Evolutionary conservation across 2,329 filamentous ascomycete genomes (phyloP), one percentile per base, ranked within the genome.

Genomic region (Pestalotiopsis sp.): DNA sequence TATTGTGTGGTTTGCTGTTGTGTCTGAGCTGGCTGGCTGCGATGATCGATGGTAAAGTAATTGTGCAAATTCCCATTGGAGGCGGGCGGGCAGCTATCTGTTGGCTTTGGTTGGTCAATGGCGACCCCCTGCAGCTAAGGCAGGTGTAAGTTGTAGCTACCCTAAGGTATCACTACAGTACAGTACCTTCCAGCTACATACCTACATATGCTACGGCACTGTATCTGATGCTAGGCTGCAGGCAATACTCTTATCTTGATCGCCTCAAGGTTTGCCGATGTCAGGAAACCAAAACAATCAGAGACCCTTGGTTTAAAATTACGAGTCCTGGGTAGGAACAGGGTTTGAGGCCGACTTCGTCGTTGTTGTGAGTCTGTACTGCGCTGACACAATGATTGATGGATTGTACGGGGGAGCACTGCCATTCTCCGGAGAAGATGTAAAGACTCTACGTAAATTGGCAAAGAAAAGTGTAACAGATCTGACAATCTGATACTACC

Each of bases 21-120:
- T 52, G 45, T 52, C 45, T 52, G 45, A 52, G 45, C 45, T 52
- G 45, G 45, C 20, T 36, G 31, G 31, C 45, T 11, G 45, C 45
- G 9, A 52, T 23, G 45, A 23, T 52, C 45, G 31, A 62, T 62
- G 27, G 27, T 39, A 62, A 62, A 13, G 27, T 39, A 62, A 62
- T 36, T 62, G 59, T 62, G 59, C 36, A 27, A 62, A 62, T 36
- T 36, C 59, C 36, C 31, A 62, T 62, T 62, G 59, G 59, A 39
- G 59, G 23, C 13, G 59, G 27, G n/a, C 27, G 36, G 36, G 59
- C 59, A 20, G 59, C 59, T 62, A 62, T 38, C 31, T 36, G 25
- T 27, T 11, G 59, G 14, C 11, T 36, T 20, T 62, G 59, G 59
- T 62, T 62, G 59, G 59, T 17, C 59, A 62, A 27, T 36, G 11